Conservation (phyloP, 2,329 filamentous ascomycete species). For the Aspergillus brunneoviolaceus region DNA sequence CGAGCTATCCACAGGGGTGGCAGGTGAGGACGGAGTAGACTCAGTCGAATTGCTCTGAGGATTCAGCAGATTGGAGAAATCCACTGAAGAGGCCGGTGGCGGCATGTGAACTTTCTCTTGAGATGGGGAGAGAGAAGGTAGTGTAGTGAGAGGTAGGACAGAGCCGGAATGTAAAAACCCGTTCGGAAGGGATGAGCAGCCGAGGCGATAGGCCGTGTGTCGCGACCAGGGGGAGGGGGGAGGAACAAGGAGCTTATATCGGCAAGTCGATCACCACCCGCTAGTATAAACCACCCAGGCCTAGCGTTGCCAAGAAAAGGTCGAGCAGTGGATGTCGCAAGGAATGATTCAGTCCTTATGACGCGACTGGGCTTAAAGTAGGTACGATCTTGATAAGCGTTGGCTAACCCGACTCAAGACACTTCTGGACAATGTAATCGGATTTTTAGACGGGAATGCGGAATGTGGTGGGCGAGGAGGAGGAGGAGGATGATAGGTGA, state of each 20-base stretch:
- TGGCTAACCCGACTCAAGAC: background rate
- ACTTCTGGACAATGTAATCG: slow-evolving; percentile 1
- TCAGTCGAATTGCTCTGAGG: slow-evolving; percentile 49
- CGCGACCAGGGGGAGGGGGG: slow-evolving; percentile 22
- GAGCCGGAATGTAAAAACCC: slow-evolving; percentile 14
- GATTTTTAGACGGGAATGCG: slow-evolving; percentile 9
- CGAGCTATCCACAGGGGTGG: slow-evolving; percentile 24
- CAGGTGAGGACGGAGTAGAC: slow-evolving; percentile 21
- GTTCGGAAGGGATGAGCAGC: slow-evolving; percentile 19
- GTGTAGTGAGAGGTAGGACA: slow-evolving; percentile 17
- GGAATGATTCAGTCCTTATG: slow-evolving; percentile 13
- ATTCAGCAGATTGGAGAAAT: slow-evolving; percentile 75
- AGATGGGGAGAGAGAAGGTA: slow-evolving; percentile 12
- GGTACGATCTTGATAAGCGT: background rate
- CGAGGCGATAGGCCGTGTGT: slow-evolving; percentile 24
- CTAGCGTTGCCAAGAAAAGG: slow-evolving; percentile 15
- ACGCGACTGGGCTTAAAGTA: background rate
- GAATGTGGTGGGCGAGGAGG: slow-evolving; percentile 2
- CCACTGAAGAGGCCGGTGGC: slow-evolving; percentile 69
- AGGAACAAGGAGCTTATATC: slow-evolving; percentile 22
- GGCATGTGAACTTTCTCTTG: slow-evolving; percentile 62
- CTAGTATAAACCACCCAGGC: slow-evolving; percentile 14
- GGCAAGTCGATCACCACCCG: slow-evolving; percentile 31
- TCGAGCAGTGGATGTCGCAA: slow-evolving; percentile 16
- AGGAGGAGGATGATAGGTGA: background rate